Percentiles rank a stretch among this genome's conserved stretches.
phyloP scores from a whole-genome alignment of 2,329 filamentous ascomycete species.

The Akanthomyces uredinophilus region DNA sequence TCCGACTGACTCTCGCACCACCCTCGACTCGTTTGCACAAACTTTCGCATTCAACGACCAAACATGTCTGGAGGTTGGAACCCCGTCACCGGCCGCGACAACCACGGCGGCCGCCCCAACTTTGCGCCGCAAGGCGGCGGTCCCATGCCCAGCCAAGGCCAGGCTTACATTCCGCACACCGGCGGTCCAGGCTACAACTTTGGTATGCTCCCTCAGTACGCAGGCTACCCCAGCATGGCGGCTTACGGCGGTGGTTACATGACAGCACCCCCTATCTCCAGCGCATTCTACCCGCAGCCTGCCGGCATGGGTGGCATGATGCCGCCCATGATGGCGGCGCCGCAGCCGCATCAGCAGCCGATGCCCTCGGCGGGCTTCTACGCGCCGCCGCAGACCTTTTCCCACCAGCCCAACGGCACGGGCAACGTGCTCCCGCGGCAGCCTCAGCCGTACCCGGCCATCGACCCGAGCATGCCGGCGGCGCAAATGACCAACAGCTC shows the following conservation, averaged over 20 bases:
- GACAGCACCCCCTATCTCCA: constrained; percentile 9
- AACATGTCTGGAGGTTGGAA: constrained; percentile 38
- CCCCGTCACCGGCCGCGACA: constrained; percentile 34
- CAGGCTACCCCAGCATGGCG: constrained; percentile 19
- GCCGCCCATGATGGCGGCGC: too few species aligned
- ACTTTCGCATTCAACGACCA: neutral
- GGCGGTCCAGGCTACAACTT: constrained; percentile 33
- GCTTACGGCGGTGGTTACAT: constrained; percentile 23
- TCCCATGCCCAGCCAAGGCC: constrained; percentile 30
- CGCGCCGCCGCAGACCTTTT: constrained; percentile 23
- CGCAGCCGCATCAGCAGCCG: constrained; percentile 1
- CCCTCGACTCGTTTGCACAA: neutral
- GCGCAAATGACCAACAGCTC: constrained; percentile 52
- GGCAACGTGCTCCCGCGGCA: constrained; percentile 32
- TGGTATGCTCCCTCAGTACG: constrained; percentile 21
- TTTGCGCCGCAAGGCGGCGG: constrained; percentile 30
- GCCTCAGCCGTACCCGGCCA: constrained; percentile 37
- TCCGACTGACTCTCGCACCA: constrained; percentile 18
- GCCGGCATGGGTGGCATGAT: neutral
- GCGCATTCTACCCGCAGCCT: neutral
- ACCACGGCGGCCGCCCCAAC: constrained; percentile 27
- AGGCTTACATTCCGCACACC: constrained; percentile 33
- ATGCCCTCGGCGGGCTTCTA: constrained; percentile 24
- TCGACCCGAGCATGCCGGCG: constrained; percentile 43
- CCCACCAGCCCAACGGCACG: constrained; percentile 35